Conservation (phyloP, 352 stramenopile genomes). For the Phytophthora aleatoria region DNA sequence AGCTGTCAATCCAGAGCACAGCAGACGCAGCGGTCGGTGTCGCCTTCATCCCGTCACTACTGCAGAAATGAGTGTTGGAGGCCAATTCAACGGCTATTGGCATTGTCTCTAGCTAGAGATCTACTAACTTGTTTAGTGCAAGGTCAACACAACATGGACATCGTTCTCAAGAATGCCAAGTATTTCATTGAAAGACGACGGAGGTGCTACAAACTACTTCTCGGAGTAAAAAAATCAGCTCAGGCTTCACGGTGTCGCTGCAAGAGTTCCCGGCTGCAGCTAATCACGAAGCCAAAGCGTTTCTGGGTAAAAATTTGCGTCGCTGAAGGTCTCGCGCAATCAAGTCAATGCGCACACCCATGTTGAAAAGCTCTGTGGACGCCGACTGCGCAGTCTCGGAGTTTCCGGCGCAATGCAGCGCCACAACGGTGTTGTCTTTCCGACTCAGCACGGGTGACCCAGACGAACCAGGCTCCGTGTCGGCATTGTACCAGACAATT, state of each 20-base stretch:
- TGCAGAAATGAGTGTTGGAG: slow-evolving; percentile 27
- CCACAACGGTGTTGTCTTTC: slow-evolving; percentile 67
- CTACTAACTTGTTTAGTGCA: too few species aligned
- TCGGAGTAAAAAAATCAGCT: not conserved
- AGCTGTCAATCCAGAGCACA: slow-evolving; percentile 34
- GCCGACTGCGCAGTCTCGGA: slow-evolving; percentile 43
- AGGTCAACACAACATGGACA: too few species aligned
- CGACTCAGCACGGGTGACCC: slow-evolving; percentile 64
- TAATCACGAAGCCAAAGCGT: slow-evolving; percentile 24
- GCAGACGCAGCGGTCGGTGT: slow-evolving; percentile 59
- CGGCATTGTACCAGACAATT: slow-evolving; percentile 70
- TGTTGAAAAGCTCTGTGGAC: slow-evolving; percentile 32
- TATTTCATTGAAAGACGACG: slow-evolving; percentile 8
- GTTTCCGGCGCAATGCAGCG: slow-evolving; percentile 62
- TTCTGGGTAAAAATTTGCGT: slow-evolving; percentile 31
- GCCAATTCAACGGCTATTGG: too few species aligned
- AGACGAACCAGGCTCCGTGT: slow-evolving; percentile 71
- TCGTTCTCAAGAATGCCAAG: too few species aligned
- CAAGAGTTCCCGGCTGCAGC: not conserved
- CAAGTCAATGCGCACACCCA: slow-evolving; percentile 38
- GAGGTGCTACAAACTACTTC: not conserved
- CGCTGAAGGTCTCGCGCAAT: slow-evolving; percentile 33
- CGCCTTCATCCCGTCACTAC: slow-evolving; percentile 39
- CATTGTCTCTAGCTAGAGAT: too few species aligned
- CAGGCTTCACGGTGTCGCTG: not conserved